Conservation (phyloP, 176 grass and related monocot genomes). For the Cenchrus americanus region DNA sequence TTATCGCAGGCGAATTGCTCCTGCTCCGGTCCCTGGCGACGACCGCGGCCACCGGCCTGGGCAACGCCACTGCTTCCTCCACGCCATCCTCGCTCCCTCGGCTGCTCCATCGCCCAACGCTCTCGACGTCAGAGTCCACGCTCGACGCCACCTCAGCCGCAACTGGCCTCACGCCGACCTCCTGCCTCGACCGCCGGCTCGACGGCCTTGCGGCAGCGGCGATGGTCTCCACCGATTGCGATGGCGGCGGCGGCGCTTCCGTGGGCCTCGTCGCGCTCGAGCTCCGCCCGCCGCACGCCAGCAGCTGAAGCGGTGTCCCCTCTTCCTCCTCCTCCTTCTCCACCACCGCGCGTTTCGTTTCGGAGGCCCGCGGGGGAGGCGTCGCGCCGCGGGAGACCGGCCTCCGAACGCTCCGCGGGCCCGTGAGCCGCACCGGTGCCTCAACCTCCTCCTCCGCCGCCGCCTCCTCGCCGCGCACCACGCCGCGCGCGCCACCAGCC, state of each 20-base stretch:
- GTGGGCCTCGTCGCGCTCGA: conserved; percentile 37
- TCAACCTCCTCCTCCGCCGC: background rate
- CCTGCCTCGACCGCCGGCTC: conserved; percentile 51
- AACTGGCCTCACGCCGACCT: background rate
- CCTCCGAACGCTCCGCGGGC: conserved; percentile 18
- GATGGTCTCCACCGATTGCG: background rate
- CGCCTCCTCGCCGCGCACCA: background rate
- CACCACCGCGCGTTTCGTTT: background rate
- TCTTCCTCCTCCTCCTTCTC: conserved; percentile 8
- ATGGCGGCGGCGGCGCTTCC: background rate
- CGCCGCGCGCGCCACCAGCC: background rate
- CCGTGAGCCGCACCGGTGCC: conserved; percentile 10
- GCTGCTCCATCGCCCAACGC: conserved; percentile 33
- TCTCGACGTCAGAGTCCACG: conserved; percentile 30
- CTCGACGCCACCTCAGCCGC: background rate
- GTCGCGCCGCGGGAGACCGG: background rate
- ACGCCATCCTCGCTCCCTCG: conserved; percentile 39
- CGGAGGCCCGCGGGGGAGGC: background rate
- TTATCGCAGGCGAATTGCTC: conserved; percentile 61
- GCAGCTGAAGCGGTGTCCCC: conserved; percentile 29
- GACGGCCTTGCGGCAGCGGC: conserved; percentile 5
- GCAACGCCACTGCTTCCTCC: conserved; percentile 20
- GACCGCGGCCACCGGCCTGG: conserved; percentile 15
- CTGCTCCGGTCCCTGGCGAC: conserved; percentile 38
- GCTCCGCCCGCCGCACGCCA: conserved; percentile 28